Evolutionary conservation across 768 basidiomycete genomes (phyloP).

Genomic region (Hypholoma fasciculare): DNA sequence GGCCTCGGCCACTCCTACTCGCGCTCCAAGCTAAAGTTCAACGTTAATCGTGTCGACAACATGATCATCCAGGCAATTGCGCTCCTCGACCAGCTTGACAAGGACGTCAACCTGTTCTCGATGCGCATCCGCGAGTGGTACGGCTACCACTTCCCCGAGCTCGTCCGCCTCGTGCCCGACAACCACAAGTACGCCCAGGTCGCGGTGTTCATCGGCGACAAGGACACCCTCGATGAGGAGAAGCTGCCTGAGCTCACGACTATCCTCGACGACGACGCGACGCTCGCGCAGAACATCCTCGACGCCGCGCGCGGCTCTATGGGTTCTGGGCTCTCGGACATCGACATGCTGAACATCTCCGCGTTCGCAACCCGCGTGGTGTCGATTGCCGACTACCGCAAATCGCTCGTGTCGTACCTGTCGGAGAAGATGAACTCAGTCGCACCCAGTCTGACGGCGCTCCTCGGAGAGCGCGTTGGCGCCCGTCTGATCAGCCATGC

Average conservation of each 20-base stretch:
- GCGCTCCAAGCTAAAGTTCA: constrained; percentile 96
- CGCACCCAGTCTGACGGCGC: constrained; percentile 88
- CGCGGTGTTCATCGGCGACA: constrained; percentile 87
- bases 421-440: constrained; percentile 98
- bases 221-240: constrained; percentile 76
- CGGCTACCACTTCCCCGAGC: constrained; percentile 98
- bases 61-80: constrained; percentile 99
- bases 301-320: constrained; percentile 94
- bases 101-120: constrained; percentile 97
- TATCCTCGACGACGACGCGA: constrained; percentile 82
- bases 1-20: constrained; percentile 98
- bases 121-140: constrained; percentile 99
- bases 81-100: constrained; percentile 97
- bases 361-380: constrained; percentile 90
- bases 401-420: constrained; percentile 83
- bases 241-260: constrained; percentile 77
- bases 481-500: constrained; percentile 94
- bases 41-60: constrained; percentile 94
- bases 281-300: constrained; percentile 88
- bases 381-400: constrained; percentile 92
- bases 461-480: constrained; percentile 90
- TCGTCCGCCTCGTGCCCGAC: constrained; percentile 90
- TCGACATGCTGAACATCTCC: constrained; percentile 95
- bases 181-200: constrained; percentile 91
- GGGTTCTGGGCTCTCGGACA: constrained; percentile 87